A percentile compares a stretch with the other conserved stretches of the same genome.
These are phyloP conservation scores for Eimeria nieschulzi DNA, from an alignment of 169 alveolate genomes.

Conservation along the genomic window DNA sequence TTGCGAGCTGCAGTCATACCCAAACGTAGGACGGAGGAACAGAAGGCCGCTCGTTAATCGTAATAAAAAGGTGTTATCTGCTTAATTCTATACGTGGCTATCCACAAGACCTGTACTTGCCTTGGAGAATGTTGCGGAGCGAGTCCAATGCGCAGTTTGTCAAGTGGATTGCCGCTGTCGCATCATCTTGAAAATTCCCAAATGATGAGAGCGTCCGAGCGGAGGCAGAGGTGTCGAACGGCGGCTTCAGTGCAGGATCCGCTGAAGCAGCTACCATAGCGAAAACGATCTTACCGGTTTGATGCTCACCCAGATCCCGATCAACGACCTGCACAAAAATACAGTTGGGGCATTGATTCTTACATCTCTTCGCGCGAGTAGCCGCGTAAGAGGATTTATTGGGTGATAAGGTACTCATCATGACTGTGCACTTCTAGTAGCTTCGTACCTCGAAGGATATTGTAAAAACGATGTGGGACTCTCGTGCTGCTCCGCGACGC, in stretches of 20 bases:
- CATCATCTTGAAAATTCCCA: background rate
- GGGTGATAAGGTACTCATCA: background rate
- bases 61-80: no score
- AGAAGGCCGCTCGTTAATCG: no score
- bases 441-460: background rate
- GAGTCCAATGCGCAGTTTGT: background rate
- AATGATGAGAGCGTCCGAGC: background rate
- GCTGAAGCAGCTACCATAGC: background rate
- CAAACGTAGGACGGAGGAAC: background rate
- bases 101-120: background rate
- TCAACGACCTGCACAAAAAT: background rate
- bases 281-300: background rate
- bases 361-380: background rate
- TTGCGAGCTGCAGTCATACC: background rate
- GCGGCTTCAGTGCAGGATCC: background rate
- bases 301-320: background rate
- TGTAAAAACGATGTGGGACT: background rate
- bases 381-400: background rate
- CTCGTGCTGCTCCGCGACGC: background rate
- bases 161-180: background rate
- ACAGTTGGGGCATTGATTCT: background rate
- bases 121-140: background rate
- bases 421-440: background rate
- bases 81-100: background rate
- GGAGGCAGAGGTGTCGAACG: background rate